Evolutionary conservation across 768 basidiomycete species (phyloP).

Genomic region (Brasilioporus rufonigricans): DNA sequence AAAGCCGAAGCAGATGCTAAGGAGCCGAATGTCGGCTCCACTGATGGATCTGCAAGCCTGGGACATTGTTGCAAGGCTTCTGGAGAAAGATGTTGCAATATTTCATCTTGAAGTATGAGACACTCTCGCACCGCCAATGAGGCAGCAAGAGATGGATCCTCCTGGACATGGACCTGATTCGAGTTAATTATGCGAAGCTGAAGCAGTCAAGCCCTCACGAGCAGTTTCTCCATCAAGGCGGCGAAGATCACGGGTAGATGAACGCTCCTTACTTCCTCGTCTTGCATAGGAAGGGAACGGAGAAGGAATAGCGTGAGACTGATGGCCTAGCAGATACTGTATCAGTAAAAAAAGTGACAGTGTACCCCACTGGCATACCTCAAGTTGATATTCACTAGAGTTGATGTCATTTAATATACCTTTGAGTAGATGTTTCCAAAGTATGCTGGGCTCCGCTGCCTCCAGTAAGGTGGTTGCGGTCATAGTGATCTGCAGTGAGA

Average conservation of each 20-base stretch:
- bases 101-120: conserved; percentile 51
- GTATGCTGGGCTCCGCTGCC: conserved; percentile 82
- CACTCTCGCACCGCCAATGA: conserved; percentile 39
- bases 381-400: conserved; percentile 40
- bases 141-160: conserved; percentile 34
- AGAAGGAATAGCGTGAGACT: conserved; percentile 72
- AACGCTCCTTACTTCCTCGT: conserved; percentile 80
- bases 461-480: conserved; percentile 90
- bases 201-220: conserved; percentile 42
- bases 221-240: conserved; percentile 59
- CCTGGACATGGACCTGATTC: conserved; percentile 37
- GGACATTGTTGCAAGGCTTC: conserved; percentile 51
- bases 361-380: conserved; percentile 40
- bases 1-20: conserved; percentile 60
- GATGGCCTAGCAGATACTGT: conserved; percentile 48
- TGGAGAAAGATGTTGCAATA: conserved; percentile 50
- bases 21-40: conserved; percentile 36
- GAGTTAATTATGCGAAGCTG: background rate
- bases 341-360: conserved; percentile 2
- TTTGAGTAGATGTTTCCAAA: conserved; percentile 77
- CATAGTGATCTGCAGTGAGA: conserved; percentile 55
- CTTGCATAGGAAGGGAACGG: conserved; percentile 68
- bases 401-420: conserved; percentile 55
- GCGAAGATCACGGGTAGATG: conserved; percentile 81
- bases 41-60: conserved; percentile 38